These are phyloP conservation scores for Halteria grandinella DNA, from an alignment of 73 alveolate species.

Conservation along the genomic window DNA sequence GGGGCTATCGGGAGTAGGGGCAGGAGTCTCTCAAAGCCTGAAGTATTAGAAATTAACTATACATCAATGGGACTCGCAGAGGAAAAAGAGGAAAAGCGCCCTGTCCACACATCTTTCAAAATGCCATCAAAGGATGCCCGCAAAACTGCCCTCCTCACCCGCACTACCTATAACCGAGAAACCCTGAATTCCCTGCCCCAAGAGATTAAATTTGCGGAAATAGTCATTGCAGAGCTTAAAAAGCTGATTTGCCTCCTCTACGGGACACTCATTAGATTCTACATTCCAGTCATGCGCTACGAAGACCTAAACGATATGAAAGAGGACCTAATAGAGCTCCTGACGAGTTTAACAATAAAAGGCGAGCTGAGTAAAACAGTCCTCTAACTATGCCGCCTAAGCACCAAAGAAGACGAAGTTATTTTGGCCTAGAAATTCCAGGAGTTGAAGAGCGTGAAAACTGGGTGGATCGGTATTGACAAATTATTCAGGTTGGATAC, in stretches of 20 bases:
- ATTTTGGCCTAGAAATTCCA: neutral
- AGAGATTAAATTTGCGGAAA: slow-evolving; percentile 29
- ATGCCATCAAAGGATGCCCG: too few species aligned
- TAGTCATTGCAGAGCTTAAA: slow-evolving; percentile 29
- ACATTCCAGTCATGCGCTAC: slow-evolving; percentile 28
- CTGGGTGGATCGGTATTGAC: slow-evolving; percentile 26
- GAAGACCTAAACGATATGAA: slow-evolving; percentile 28
- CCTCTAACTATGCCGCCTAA: slow-evolving; percentile 12
- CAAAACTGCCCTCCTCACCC: too few species aligned
- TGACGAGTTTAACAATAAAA: slow-evolving; percentile 11
- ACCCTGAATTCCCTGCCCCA: slow-evolving; percentile 10
- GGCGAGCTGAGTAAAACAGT: slow-evolving; percentile 41
- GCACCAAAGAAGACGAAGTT: slow-evolving; percentile 14
- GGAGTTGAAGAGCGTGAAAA: neutral
- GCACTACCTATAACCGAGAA: slow-evolving; percentile 20
- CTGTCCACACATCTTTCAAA: too few species aligned
- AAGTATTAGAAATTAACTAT: too few species aligned
- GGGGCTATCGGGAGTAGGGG: too few species aligned
- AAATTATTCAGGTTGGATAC: slow-evolving; percentile 3
- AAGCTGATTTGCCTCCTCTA: slow-evolving; percentile 17
- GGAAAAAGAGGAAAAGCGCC: too few species aligned
- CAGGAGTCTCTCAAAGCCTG: too few species aligned
- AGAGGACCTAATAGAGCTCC: slow-evolving; percentile 30
- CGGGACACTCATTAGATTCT: slow-evolving; percentile 30
- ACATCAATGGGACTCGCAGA: too few species aligned